Base-by-base conservation (phyloP, 768 basidiomycete genomes). In the Roridomyces roridus region DNA sequence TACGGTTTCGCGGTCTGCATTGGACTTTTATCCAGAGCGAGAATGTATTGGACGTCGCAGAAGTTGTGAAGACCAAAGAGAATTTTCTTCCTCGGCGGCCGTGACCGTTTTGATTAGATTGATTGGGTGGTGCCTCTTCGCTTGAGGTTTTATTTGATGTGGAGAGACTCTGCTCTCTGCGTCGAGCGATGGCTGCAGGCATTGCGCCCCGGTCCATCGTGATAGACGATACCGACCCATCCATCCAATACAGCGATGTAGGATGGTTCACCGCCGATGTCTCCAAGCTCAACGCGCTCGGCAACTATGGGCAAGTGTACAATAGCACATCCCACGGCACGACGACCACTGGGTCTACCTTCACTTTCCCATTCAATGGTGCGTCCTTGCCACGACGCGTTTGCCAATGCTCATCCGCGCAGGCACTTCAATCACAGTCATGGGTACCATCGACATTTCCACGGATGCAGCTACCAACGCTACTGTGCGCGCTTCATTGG, bases 281-380 rank as follows among this genome's bases (percentile, higher is more conserved):
- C 14, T 67, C 69, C 9, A 67, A 60, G 20, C 64, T 69, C 31
- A 69, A 74, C 41, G 31, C 44, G 0, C 18, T 65, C 17, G 75
- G 74, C 0, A 73, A 71, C 39, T 74, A 57, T 59, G 75, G 75
- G 0, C 66, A 71, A 6, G 56, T 72, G 3, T 77, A 71, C 47
- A 59, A 65, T 23, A 62, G 55, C 25, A 59, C 34, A 26, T 59
- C 57, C 8, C 57, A 54, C 18, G 36, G 15, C 21, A 50, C 57
- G 6, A 17, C 26, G 20, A 45, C 51, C n/a, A 34, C 14, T 23
- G 28, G 25, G 21, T 44, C 57, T 15, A 31, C 43, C 28, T 44
- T 60, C 31, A 49, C 18, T 23, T 60, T 60, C 11, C 37, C 53
- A 14, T 60, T 60, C 35, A 55, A 55, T 12, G 59, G 59, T 46